Base-by-base conservation (phyloP, 148 eudicot genomes). In the Diospyros kaki region DNA sequence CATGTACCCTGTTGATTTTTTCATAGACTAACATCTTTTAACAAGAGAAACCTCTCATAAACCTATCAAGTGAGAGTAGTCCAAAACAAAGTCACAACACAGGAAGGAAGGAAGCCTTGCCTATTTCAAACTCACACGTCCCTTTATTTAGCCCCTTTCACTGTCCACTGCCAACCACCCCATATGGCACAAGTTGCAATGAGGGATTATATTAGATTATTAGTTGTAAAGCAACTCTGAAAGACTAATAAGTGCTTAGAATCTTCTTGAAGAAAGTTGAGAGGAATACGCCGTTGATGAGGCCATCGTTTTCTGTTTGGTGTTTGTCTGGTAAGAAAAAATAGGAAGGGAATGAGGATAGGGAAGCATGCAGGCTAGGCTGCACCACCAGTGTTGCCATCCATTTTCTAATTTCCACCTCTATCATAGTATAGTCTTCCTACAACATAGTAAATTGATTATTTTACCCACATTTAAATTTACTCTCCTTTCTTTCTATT, bases 61-160 rank as follows among this genome's bases (percentile, higher is more conserved):
- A 28, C 28, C 75, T 85, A 85, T 89, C 93, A 89, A 9, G 76
- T 8, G 8, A 86, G 68, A 3, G 89, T 82, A 1, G 79, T 86
- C 85, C 89, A 75, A 53, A 86, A 39, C 54, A 86, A 72, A 11
- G 68, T 80, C 88, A 86, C 79, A 1, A 86, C 77, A 73, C 85
- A 86, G 0, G 83, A 28, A 28, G 28, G 28, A 28, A 28, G 28
- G 28, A 79, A 3, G 79, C 75, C 39, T 70, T 76, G 41, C 93
- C 93, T 2, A 52, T 43, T 71, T 77, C 59, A 67, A 58, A 89
- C 41, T 62, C 84, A 12, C 66, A 65, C 89, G 82, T 89, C 78
- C 87, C 91, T 15, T 5, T 71, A 17, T 44, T 43, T 14, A 85
- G 12, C 12, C 65, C 72, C 43, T 15, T 71, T 89, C 91, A 86